phyloP scores from a whole-genome alignment of 306 rosid genomes.

The Sechiopsis laciniata region DNA sequence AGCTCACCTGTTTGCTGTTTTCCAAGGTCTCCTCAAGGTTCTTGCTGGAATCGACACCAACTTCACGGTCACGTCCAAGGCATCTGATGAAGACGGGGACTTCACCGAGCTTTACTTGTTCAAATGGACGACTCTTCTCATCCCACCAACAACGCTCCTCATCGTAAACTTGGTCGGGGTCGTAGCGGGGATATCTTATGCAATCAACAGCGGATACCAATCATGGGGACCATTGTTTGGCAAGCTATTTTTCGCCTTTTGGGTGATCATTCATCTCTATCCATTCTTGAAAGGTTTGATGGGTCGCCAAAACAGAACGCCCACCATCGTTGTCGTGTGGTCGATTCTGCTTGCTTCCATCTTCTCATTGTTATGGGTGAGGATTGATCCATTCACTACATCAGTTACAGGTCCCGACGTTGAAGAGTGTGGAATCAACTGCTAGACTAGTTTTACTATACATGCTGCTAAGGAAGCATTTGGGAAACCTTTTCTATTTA shows the following conservation, averaged over 20 bases:
- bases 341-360: constrained; percentile 87
- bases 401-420: constrained; percentile 80
- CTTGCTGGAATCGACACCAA: constrained; percentile 94
- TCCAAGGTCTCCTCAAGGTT: constrained; percentile 93
- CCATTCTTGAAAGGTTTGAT: constrained; percentile 98
- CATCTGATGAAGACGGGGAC: constrained; percentile 91
- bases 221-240: constrained; percentile 98
- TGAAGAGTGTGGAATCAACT: constrained; percentile 87
- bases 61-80: constrained; percentile 97
- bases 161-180: constrained; percentile 87
- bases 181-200: constrained; percentile 88
- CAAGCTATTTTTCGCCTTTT: constrained; percentile 93
- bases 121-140: constrained; percentile 94
- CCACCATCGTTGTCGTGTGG: constrained; percentile 92
- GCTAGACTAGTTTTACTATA: constrained; percentile 37
- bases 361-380: constrained; percentile 85
- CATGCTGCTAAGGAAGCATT: background rate
- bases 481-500: background rate
- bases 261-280: constrained; percentile 92
- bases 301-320: constrained; percentile 96
- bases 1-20: constrained; percentile 78
- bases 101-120: constrained; percentile 80
- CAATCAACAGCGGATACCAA: constrained; percentile 92
- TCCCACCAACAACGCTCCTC: constrained; percentile 90
- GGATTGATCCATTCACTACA: constrained; percentile 80